Conservation (phyloP, 331 rosid genomes). For the Cydonia oblonga region DNA sequence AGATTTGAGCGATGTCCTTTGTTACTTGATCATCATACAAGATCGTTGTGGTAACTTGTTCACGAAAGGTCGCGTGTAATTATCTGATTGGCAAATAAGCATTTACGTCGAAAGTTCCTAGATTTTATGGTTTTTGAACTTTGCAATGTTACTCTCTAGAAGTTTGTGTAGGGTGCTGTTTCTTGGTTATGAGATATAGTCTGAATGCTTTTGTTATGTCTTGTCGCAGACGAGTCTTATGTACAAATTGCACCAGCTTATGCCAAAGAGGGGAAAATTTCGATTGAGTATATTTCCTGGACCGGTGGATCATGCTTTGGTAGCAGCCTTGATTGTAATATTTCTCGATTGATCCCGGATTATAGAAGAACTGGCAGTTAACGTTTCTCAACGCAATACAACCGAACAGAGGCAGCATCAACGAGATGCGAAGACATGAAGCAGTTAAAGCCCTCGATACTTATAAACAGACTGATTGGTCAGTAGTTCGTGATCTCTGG, state of each 20-base stretch:
- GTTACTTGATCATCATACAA: neutral
- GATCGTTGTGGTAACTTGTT: neutral
- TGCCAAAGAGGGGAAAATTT: constrained; percentile 55
- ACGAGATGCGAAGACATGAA: neutral
- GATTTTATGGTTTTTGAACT: too few species aligned
- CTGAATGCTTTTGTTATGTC: neutral
- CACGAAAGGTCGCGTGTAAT: neutral
- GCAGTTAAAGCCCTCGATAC: neutral
- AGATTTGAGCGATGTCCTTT: neutral
- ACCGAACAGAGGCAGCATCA: neutral
- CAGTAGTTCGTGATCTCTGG: neutral
- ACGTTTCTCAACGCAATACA: neutral
- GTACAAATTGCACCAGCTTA: constrained; percentile 66
- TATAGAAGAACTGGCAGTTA: neutral
- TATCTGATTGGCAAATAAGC: neutral
- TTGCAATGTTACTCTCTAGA: neutral
- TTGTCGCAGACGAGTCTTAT: constrained; percentile 72
- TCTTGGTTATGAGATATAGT: neutral
- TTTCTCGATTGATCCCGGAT: constrained; percentile 47
- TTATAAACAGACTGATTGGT: neutral
- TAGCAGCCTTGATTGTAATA: constrained; percentile 57
- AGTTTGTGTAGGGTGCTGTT: neutral
- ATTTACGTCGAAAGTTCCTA: too few species aligned
- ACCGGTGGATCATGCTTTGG: constrained; percentile 33
- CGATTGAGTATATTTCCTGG: constrained; percentile 66